Evolutionary conservation across 2,329 filamentous ascomycete genomes (phyloP).

Genomic region (Epichloe sibirici): DNA sequence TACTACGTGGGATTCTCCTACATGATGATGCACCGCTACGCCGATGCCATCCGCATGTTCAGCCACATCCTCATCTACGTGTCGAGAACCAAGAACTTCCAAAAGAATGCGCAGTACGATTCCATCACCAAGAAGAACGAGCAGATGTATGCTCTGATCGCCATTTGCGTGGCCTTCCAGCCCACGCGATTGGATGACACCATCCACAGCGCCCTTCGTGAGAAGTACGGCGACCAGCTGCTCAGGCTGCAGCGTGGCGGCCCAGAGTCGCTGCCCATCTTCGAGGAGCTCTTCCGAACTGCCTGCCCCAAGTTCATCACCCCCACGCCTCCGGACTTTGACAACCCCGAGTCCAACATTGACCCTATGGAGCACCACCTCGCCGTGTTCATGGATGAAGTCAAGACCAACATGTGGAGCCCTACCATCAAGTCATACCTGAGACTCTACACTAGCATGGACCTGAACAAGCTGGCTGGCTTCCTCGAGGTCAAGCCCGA

Average conservation of each 20-base stretch:
- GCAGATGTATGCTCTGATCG: conserved; percentile 98
- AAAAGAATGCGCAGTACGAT: conserved; percentile 97
- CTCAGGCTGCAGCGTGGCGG: conserved; percentile 92
- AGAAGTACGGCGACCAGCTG: conserved; percentile 99
- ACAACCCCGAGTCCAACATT: conserved; percentile 89
- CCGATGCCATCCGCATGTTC: conserved; percentile 99
- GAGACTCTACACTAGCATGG: conserved; percentile 98
- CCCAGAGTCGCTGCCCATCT: conserved; percentile 87
- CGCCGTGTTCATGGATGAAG: conserved; percentile 97
- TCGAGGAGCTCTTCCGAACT: conserved; percentile 93
- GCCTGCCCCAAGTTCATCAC: conserved; percentile 99
- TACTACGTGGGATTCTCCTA: conserved; percentile 99
- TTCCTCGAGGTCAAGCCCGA: conserved; percentile 97
- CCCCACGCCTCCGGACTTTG: conserved; percentile 92
- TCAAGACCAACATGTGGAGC: conserved; percentile 98
- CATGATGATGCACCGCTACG: conserved; percentile 99
- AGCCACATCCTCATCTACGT: conserved; percentile 99
- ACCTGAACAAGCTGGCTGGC: conserved; percentile 91
- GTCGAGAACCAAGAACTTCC: conserved; percentile 98
- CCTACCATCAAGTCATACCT: conserved; percentile 97
- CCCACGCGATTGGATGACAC: conserved; percentile 96
- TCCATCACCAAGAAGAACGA: conserved; percentile 99
- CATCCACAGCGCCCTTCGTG: conserved; percentile 92
- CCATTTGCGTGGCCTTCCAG: conserved; percentile 97
- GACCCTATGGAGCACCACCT: conserved; percentile 97